Base-by-base conservation (phyloP, 305 asterid genomes). In the Solanum hybrid region DNA sequence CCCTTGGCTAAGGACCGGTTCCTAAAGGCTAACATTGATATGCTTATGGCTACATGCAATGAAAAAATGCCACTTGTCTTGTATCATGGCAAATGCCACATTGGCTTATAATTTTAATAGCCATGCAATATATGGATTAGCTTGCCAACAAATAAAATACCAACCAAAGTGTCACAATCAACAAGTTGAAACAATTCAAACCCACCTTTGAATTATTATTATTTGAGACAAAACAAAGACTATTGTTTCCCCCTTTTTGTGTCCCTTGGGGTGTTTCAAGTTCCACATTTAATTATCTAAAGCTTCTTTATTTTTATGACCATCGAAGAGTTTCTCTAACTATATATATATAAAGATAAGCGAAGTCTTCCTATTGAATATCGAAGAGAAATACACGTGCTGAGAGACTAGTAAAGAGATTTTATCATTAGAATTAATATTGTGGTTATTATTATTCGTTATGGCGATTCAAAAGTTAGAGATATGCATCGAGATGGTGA, bases 401-500 rank as follows among this genome's bases (percentile, higher is more conserved):
- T 51, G 9, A 56, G 26, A 40, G 22, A 82, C 38, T 42, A 27
- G 72, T 9, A 15, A 42, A 42, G 71, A 82, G 73, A 82, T 45
- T 42, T 45, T 40, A 26, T 14, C 19, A 15, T 17, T 15, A 17
- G 1, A 27, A 42, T 42, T 8, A 5, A 7, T 15, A 8, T 64
- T 64, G 6, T 22, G 73, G 0, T 40, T 56, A 56, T 56, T 56
- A 17, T 56, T 45, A 82, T 82, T 22, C 4, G 1, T 8, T 9
- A 89, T 72, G 85, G 66, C 75, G 78, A 84, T 72, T 31, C 78
- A 24, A 7, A 84, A 4, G 78, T 42, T 89, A 2, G 40, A 84
- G 0, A 71, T 89, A n/a, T 89, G 85, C 31, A 72, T 84, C 2
- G 76, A 72, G 60, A 51, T 89, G 85, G 60, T 89, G 82, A 89